phyloP scores from a whole-genome alignment of 495 filamentous ascomycete species.

The Trichoderma reesei region DNA sequence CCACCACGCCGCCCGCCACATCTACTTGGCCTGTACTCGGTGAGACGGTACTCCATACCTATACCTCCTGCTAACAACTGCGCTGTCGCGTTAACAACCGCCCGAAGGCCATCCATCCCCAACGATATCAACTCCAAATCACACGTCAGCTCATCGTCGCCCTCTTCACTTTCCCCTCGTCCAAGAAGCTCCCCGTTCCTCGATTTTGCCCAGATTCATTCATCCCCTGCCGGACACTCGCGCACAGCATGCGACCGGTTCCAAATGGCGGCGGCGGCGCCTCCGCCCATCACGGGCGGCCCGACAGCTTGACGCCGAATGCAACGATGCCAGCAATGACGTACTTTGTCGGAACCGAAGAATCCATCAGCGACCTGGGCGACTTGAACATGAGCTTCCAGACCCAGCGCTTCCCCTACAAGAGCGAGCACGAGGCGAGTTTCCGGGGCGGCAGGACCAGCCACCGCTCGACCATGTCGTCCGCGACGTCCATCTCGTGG shows the following conservation, averaged over 20 bases:
- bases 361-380: background rate
- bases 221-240: background rate
- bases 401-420: background rate
- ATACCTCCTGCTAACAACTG: background rate
- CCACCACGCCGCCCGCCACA: background rate
- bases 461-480: background rate
- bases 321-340: slow-evolving; percentile 1
- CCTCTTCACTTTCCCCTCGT: background rate
- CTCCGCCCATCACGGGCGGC: slow-evolving; percentile 1
- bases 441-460: background rate
- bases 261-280: background rate
- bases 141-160: background rate
- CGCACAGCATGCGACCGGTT: background rate
- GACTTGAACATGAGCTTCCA: background rate
- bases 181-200: background rate
- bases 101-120: background rate
- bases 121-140: background rate
- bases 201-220: background rate
- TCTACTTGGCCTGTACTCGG: background rate
- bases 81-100: background rate
- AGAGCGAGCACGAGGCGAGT: background rate
- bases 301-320: slow-evolving; percentile 3
- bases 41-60: background rate
- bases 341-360: background rate
- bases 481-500: background rate